A percentile compares a stretch with the other conserved stretches of the same genome.
Evolutionary conservation across 805 yeast genomes (phyloP).

Genomic region (Pichia cabralensis): DNA sequence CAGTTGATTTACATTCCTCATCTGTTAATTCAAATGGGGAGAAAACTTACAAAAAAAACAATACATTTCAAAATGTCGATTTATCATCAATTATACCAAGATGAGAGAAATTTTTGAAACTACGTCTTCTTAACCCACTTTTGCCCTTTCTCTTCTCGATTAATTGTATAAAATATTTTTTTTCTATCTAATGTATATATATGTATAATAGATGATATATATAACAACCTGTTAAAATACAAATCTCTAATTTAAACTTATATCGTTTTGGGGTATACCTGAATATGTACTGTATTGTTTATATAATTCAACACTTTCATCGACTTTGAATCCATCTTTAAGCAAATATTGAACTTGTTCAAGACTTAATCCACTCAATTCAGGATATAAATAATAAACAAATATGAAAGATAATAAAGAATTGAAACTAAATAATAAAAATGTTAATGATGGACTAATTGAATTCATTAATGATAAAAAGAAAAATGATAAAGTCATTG

Average conservation of each 20-base stretch:
- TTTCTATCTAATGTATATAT: too few species aligned
- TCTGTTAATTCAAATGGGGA: too few species aligned
- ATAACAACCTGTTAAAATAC: too few species aligned
- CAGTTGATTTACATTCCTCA: too few species aligned
- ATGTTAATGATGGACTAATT: conserved; percentile 44
- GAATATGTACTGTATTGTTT: conserved; percentile 1
- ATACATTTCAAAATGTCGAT: conserved; percentile 6
- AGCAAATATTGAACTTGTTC: conserved; percentile 41
- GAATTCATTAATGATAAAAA: conserved; percentile 44
- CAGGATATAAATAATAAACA: conserved; percentile 39
- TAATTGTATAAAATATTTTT: not conserved
- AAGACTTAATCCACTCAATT: conserved; percentile 40
- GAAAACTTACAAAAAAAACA: conserved; percentile 4
- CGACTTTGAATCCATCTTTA: conserved; percentile 38
- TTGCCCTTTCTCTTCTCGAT: too few species aligned
- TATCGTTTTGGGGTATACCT: too few species aligned
- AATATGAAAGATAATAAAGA: conserved; percentile 35
- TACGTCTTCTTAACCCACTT: too few species aligned
- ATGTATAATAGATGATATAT: too few species aligned
- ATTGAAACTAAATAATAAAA: conserved; percentile 35
- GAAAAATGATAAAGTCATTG: conserved; percentile 40
- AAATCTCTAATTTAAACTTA: too few species aligned
- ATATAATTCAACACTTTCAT: conserved; percentile 27
- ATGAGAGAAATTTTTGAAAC: not conserved
- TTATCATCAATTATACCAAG: conserved; percentile 8